phyloP scores from a whole-genome alignment of 2,329 filamentous ascomycete genomes.

The Paecilomyces sp. region DNA sequence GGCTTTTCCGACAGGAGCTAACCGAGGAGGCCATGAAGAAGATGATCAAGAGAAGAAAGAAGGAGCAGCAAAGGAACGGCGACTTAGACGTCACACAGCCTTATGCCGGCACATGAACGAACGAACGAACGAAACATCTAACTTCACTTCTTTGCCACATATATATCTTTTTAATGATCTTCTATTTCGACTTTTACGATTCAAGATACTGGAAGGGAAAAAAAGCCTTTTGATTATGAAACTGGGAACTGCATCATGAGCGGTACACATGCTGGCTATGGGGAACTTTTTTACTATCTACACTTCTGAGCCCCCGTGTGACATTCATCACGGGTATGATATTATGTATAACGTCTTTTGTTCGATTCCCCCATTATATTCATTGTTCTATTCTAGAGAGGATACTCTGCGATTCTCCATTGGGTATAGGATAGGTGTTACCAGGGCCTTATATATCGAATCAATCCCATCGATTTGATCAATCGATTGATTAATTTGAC shows the following conservation, averaged over 20 bases:
- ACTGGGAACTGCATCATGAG: not conserved
- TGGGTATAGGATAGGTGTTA: too few species aligned
- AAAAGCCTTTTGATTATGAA: not conserved
- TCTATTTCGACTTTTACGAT: not conserved
- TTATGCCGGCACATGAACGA: slow-evolving; percentile 9
- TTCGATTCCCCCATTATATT: too few species aligned
- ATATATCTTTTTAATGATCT: not conserved
- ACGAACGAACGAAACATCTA: not conserved
- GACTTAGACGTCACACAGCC: slow-evolving; percentile 11
- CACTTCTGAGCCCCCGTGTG: too few species aligned
- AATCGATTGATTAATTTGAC: too few species aligned
- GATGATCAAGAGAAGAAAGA: slow-evolving; percentile 44
- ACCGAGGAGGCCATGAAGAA: slow-evolving; percentile 59
- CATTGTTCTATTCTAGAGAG: too few species aligned
- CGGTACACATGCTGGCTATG: not conserved
- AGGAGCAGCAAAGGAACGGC: slow-evolving; percentile 23
- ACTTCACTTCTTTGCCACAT: not conserved
- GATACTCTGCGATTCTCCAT: too few species aligned
- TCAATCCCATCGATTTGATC: too few species aligned
- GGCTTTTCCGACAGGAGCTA: slow-evolving; percentile 68
- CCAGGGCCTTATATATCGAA: too few species aligned
- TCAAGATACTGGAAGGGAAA: not conserved
- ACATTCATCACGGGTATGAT: too few species aligned
- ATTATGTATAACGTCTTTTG: too few species aligned
- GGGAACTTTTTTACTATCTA: too few species aligned